Base-by-base conservation (phyloP, 768 basidiomycete genomes). In the Kwoniella europaea region DNA sequence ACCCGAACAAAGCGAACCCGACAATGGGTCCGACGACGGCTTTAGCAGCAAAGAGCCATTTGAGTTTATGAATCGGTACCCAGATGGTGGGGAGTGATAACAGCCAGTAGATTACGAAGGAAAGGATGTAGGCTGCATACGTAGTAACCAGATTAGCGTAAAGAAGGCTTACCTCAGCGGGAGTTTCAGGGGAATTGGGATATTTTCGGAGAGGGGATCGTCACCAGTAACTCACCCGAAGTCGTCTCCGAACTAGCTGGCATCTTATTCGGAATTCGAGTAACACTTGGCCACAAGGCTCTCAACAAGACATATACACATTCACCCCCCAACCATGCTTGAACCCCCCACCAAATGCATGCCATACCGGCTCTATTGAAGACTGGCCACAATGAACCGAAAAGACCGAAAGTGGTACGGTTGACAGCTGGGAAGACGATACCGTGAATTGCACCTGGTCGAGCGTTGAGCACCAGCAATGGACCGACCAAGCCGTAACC, bases 101-200 rank as follows among this genome's bases (percentile, higher is more conserved):
- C 29, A 92, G 84, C 90, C 91, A 93, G 86, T 93, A 94, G 68
- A 94, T 86, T 86, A 94, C 90, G 88, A 94, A 94, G 74, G 88
- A 89, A 85, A 92, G 35, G 57, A 80, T 68, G 65, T 76, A 75
- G 46, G 76, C 76, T 70, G 58, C 10, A 15, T 9, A 57, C 27
- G 15, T 18, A 3, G 20, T 13, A 58, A 0, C 55, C 0, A 29
- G 3, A 60, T 65, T 42, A 46, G 66, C 60, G 1, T 29, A 20
- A 35, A 27, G 35, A 35, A 35, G 35, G 35, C 35, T 35, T n/a
- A n/a, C n/a, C n/a, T n/a, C n/a, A n/a, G n/a, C n/a, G n/a, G n/a
- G n/a, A n/a, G n/a, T n/a, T n/a, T n/a, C n/a, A n/a, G 35, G 35
- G 35, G 35, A 35, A 0, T 35, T 35, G 35, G 35, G 35, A 29